Conservation (phyloP, 2,329 filamentous ascomycete species). For the Tolypocladium paradoxum region DNA sequence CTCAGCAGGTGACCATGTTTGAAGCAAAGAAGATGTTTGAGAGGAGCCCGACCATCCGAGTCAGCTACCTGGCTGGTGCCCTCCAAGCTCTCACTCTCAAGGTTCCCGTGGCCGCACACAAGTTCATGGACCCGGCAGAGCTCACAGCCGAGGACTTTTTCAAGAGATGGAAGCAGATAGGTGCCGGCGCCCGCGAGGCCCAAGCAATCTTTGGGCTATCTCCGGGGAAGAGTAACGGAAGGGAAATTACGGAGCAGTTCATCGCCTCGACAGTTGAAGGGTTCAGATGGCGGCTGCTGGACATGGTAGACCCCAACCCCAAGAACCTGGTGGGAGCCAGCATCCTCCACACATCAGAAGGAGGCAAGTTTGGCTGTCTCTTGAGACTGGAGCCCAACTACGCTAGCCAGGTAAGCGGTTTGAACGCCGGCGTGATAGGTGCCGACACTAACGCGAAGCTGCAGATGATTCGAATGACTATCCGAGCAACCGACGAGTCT, state of each 20-base stretch:
- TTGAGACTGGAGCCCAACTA: conserved; percentile 93
- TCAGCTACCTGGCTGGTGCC: conserved; percentile 89
- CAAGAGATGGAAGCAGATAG: conserved; percentile 98
- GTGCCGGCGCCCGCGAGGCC: conserved; percentile 73
- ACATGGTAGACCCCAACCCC: conserved; percentile 78
- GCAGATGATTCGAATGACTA: conserved; percentile 90
- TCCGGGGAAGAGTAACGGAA: conserved; percentile 32
- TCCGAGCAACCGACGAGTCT: conserved; percentile 84
- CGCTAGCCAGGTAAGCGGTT: conserved; percentile 63
- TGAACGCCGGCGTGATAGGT: background rate
- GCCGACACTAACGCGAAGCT: background rate
- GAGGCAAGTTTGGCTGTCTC: conserved; percentile 89
- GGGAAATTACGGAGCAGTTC: conserved; percentile 59
- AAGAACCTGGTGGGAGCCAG: conserved; percentile 92
- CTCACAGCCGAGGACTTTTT: conserved; percentile 90
- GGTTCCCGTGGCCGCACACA: conserved; percentile 78
- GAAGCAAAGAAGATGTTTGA: conserved; percentile 74
- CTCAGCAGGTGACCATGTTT: conserved; percentile 91
- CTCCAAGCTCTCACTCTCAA: conserved; percentile 87
- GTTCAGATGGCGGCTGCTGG: conserved; percentile 81
- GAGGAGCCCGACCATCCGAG: conserved; percentile 79
- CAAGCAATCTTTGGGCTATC: conserved; percentile 73
- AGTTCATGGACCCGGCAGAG: conserved; percentile 92
- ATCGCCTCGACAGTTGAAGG: conserved; percentile 66
- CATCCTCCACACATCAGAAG: conserved; percentile 70